A percentile compares a stretch with the other conserved stretches of the same genome.
Evolutionary conservation across 176 grass and related monocot species (phyloP).

Genomic region (Zea mays): DNA sequence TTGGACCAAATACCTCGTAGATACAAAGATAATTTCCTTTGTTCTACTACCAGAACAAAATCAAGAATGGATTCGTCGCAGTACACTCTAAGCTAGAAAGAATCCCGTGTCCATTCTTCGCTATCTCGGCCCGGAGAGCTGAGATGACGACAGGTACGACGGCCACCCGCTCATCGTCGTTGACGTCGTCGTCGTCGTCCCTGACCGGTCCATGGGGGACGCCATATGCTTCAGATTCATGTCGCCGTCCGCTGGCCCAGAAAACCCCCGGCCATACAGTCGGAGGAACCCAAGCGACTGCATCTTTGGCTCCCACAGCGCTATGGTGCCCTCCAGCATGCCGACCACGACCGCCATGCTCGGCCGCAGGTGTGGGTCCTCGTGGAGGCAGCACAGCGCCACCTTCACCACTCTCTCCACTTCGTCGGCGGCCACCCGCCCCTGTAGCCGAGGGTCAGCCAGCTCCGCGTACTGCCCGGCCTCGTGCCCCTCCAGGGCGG

Average conservation of each 20-base stretch:
- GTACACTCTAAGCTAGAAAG: conserved; percentile 6
- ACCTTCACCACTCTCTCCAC: conserved; percentile 73
- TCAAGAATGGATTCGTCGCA: conserved; percentile 9
- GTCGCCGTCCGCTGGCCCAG: conserved; percentile 20
- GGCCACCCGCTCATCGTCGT: conserved; percentile 55
- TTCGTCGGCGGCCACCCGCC: conserved; percentile 42
- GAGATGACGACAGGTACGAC: conserved; percentile 66
- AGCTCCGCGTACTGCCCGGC: conserved; percentile 53
- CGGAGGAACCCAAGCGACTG: conserved; percentile 57
- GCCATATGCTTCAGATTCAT: conserved; percentile 23
- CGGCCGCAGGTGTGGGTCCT: conserved; percentile 63
- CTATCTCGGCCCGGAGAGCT: conserved; percentile 72
- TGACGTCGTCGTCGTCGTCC: conserved; percentile 35
- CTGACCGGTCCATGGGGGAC: conserved; percentile 20
- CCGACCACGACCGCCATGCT: conserved; percentile 69
- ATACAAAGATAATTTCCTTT: conserved; percentile 18
- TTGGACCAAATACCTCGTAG: not conserved
- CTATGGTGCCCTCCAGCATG: conserved; percentile 82
- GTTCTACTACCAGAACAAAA: conserved; percentile 19
- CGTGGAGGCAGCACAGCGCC: conserved; percentile 81
- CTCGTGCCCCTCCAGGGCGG: conserved; percentile 64
- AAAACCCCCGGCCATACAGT: conserved; percentile 59
- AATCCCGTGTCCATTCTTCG: not conserved
- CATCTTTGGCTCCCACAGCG: conserved; percentile 45
- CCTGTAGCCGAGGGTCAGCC: conserved; percentile 62